phyloP scores from a whole-genome alignment of 176 grass and related monocot species.

The Carex myosuroides region DNA sequence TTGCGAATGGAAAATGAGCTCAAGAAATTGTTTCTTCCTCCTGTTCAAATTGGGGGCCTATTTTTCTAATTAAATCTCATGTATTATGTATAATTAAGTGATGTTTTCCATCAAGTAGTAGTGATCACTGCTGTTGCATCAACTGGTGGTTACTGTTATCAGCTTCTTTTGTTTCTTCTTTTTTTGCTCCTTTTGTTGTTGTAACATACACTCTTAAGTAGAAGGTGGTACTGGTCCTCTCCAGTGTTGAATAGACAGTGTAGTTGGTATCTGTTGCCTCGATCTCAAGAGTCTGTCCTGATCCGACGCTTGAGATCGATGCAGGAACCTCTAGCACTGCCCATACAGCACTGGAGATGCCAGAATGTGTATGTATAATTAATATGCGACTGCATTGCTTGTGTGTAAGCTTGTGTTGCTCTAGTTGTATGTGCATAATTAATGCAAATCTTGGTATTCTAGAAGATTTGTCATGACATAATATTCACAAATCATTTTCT shows the following conservation, averaged over 20 bases:
- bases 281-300: constrained; percentile 1
- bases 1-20: constrained; percentile 57
- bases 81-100: constrained; percentile 11
- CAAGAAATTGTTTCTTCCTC: constrained; percentile 38
- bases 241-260: background rate
- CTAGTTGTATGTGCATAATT: background rate
- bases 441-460: background rate
- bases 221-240: background rate
- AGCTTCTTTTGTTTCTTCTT: background rate
- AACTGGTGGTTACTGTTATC: background rate
- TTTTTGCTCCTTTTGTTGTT: background rate
- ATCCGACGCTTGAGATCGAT: background rate
- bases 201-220: constrained; percentile 3
- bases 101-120: background rate
- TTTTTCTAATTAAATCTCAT: constrained; percentile 34
- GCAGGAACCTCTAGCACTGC: background rate
- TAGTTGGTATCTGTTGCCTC: background rate
- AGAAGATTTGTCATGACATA: background rate
- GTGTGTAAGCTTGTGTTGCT: constrained; percentile 12
- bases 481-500: background rate
- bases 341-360: background rate
- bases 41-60: constrained; percentile 29
- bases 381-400: background rate
- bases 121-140: background rate
- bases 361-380: constrained; percentile 14